A percentile compares a stretch with the other conserved stretches of the same genome.
Conservation (phyloP, 305 asterid genomes). For the Fraxinus baroniana region DNA sequence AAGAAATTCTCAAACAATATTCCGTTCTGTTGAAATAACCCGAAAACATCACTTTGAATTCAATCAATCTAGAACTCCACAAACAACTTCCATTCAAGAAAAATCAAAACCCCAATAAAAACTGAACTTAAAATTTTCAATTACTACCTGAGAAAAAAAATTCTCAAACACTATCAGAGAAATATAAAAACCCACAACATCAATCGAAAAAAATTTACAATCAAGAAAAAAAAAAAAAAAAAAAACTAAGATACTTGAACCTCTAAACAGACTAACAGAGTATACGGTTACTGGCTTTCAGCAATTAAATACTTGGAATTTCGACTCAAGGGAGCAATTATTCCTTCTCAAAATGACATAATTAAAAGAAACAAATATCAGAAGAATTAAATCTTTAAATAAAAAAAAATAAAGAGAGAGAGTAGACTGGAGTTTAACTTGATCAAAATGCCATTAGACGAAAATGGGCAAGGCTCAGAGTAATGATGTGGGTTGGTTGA, state of each 20-base stretch:
- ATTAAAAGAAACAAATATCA: no score
- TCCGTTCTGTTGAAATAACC: not conserved
- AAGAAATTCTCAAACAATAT: not conserved
- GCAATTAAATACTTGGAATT: not conserved
- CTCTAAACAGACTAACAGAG: not conserved
- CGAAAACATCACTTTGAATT: not conserved
- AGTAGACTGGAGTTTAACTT: slow-evolving; percentile 21
- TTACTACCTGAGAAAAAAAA: not conserved
- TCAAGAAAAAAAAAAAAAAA: not conserved
- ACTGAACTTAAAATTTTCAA: not conserved
- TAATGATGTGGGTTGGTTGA: not conserved
- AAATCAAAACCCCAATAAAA: not conserved
- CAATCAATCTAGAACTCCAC: not conserved
- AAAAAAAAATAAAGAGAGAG: not conserved
- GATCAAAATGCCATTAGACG: slow-evolving; percentile 32
- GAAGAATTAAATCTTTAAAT: not conserved
- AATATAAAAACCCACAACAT: not conserved
- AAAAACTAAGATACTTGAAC: no score
- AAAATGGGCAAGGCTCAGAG: slow-evolving; percentile 12
- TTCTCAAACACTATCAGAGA: not conserved
- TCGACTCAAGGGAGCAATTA: no score
- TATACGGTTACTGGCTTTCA: not conserved
- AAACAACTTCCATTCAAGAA: not conserved
- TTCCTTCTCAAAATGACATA: no score
- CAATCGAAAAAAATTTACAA: not conserved